These are phyloP conservation scores for Ophiocordyceps camponoti-rufipedis DNA, from an alignment of 2,329 filamentous ascomycete genomes.

Conservation along the genomic window DNA sequence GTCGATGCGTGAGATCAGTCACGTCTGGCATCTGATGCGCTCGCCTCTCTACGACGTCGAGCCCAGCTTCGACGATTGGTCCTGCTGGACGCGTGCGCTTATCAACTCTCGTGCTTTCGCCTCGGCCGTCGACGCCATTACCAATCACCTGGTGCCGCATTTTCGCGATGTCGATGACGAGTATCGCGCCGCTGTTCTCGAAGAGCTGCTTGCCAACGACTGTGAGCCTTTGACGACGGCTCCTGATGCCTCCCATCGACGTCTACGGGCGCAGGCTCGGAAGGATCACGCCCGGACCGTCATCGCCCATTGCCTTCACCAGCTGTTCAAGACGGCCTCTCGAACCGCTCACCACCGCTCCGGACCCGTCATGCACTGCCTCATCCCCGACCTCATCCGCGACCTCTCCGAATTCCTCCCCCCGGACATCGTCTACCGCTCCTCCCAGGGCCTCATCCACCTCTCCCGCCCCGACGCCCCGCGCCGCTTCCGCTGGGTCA, in stretches of 20 bases:
- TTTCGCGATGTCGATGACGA: constrained; percentile 9
- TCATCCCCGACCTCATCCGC: constrained; percentile 13
- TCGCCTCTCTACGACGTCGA: constrained; percentile 34
- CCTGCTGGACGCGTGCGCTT: constrained; percentile 21
- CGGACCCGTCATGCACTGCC: constrained; percentile 4
- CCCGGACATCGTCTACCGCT: constrained; percentile 13
- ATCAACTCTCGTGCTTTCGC: constrained; percentile 11
- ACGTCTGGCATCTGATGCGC: constrained; percentile 42
- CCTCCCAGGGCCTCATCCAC: constrained; percentile 11
- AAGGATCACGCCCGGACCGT: constrained; percentile 15
- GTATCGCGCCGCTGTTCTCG: constrained; percentile 10
- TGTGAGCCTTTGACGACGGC: constrained; percentile 1
- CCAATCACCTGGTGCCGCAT: constrained; percentile 21
- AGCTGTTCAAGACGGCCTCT: constrained; percentile 10
- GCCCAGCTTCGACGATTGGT: constrained; percentile 39
- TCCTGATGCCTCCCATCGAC: constrained; percentile 6
- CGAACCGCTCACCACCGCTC: constrained; percentile 6
- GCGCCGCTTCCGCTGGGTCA: constrained; percentile 7
- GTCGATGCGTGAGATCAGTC: constrained; percentile 19
- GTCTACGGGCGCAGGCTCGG: constrained; percentile 10
- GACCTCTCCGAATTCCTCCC: constrained; percentile 17
- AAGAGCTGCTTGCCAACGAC: constrained; percentile 15
- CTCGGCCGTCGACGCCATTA: constrained; percentile 18
- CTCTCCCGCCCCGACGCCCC: constrained; percentile 8
- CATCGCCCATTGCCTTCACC: constrained; percentile 11